Conservation (phyloP, 257 asterid genomes). For the Salvia rosmarinus region DNA sequence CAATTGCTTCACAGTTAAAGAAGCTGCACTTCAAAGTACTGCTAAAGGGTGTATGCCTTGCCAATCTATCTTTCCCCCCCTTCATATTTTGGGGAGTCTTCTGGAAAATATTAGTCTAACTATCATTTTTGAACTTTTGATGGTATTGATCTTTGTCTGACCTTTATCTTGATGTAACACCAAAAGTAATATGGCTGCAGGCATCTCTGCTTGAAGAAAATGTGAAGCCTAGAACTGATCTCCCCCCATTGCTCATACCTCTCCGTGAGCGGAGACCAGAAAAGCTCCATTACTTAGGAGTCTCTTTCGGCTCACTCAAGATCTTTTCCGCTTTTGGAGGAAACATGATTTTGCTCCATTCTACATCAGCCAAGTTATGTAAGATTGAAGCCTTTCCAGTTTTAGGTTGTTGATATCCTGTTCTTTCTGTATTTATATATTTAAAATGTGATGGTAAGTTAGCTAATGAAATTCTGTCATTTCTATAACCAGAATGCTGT, state of each 20-base stretch:
- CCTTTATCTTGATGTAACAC: constrained; percentile 5
- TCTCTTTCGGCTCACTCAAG: constrained; percentile 87
- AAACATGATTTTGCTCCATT: constrained; percentile 89
- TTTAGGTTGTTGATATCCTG: constrained; percentile 11
- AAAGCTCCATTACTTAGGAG: constrained; percentile 90
- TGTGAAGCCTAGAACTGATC: constrained; percentile 71
- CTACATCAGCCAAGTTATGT: constrained; percentile 77
- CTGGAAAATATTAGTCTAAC: neutral
- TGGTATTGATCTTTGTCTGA: constrained; percentile 8
- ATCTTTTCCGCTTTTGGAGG: constrained; percentile 95
- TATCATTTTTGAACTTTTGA: neutral
- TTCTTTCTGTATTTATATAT: constrained; percentile 7
- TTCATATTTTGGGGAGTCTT: neutral
- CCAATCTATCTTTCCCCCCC: neutral
- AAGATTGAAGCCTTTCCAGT: constrained; percentile 32
- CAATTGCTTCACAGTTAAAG: neutral
- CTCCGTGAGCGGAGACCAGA: constrained; percentile 85
- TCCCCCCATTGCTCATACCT: constrained; percentile 89
- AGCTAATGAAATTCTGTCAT: constrained; percentile 30
- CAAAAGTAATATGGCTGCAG: constrained; percentile 43
- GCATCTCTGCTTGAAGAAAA: constrained; percentile 87
- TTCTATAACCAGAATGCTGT: constrained; percentile 57
- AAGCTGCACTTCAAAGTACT: neutral
- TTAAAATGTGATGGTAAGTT: constrained; percentile 18
- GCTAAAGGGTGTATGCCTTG: constrained; percentile 3